A percentile compares a stretch with the other conserved stretches of the same genome.
Conservation (phyloP, 1,284 basidiomycete genomes). For the Leccinum proliferum region DNA sequence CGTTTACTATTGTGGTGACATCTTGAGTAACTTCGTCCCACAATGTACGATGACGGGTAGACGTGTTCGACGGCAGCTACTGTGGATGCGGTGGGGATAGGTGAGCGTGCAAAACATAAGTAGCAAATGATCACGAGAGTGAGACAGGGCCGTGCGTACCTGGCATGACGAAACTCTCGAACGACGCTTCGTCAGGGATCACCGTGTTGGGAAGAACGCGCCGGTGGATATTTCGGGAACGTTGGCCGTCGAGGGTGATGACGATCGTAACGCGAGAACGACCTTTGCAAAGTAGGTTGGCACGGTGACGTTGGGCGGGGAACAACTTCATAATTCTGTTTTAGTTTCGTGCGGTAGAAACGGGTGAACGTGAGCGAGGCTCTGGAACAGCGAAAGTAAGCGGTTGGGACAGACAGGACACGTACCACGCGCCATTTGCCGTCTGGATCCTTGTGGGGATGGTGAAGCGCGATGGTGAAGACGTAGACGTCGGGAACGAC, state of each 20-base stretch:
- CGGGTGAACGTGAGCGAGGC: not conserved
- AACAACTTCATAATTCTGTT: conserved; percentile 89
- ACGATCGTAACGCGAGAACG: conserved; percentile 73
- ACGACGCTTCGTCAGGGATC: conserved; percentile 79
- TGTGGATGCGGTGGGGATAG: not conserved
- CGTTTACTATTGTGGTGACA: too few relatives aligned
- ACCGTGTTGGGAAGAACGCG: conserved; percentile 92
- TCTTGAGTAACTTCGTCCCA: too few relatives aligned
- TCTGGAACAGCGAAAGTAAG: not conserved
- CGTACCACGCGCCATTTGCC: conserved; percentile 93
- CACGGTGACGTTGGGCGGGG: conserved; percentile 84
- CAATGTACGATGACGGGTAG: too few relatives aligned
- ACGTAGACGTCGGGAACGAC: conserved; percentile 93
- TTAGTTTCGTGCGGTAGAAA: not conserved
- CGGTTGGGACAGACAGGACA: conserved; percentile 12
- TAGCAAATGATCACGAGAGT: not conserved
- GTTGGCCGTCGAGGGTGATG: conserved; percentile 67
- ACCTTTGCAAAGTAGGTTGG: conserved; percentile 99
- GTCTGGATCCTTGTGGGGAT: conserved; percentile 79
- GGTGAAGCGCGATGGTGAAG: conserved; percentile 97
- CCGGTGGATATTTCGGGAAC: conserved; percentile 77
- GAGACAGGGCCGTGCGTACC: conserved; percentile 39
- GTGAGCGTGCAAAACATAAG: not conserved
- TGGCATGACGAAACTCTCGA: conserved; percentile 78
- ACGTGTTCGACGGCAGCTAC: conserved; percentile 71